Base-by-base conservation (phyloP, 768 basidiomycete genomes). In the Tulasnella sp. region DNA sequence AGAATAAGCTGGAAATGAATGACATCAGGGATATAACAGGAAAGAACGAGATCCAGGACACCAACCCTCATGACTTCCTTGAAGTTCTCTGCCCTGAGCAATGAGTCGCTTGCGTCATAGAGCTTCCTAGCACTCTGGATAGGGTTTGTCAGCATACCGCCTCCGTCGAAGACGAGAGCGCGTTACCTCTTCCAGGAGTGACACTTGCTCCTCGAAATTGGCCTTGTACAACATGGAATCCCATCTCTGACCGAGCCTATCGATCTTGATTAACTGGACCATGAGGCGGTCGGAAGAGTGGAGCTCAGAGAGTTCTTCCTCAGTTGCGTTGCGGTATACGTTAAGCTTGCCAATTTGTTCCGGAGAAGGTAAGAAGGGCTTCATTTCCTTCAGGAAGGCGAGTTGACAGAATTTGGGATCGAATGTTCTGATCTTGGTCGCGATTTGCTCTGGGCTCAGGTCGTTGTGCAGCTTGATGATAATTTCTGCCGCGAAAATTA, bases 191-290 rank as follows among this genome's bases (percentile, higher is more conserved):
- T 97, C 94, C 76, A 96, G 88, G 72, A 98, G 87, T 12, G 90
- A 84, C 90, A 93, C 93, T 41, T 92, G 92, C 84, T 98, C 97
- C 11, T 95, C 93, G 84, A 98, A 99, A 64, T 91, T 91, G 80
- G 92, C 91, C 83, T 93, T 93, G 85, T 96, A 98, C 46, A 98
- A 88, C 98, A 99, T 98, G n/a, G 95, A 93, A 84, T 97, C 92
- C 81, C 99, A 93, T 14, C 98, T 92, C 72, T 95, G 94, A 14
- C 89, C 90, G 14, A 99, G 88, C 48, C 96, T 93, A 64, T 97
- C 91, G 40, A 99, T 96, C 85, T 98, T 96, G 83, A 99, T 98
- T 50, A 98, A 89, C 82, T 97, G 94, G 37, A 99, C 96, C 95
- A 99, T 96, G 73, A 99, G 90, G 44, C 98, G 92, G 86, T 99